Evolutionary conservation across 495 filamentous ascomycete species (phyloP), one percentile per base, ranked within the genome.

Genomic region (Penicillium samsonianum): DNA sequence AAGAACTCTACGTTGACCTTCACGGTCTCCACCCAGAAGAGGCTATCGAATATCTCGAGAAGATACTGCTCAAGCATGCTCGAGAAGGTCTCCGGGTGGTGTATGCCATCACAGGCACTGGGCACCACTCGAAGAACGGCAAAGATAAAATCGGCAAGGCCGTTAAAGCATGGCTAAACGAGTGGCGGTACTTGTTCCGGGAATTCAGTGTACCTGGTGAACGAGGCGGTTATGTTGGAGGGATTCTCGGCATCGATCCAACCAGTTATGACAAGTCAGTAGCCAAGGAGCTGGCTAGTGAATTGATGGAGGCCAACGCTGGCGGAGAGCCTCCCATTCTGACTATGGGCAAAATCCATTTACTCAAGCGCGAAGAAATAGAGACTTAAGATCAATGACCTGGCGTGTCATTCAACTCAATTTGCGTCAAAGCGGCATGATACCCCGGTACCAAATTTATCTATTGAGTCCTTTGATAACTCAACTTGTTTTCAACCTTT

Each of bases 91-190:
- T 75, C 43, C 80, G 82, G n/a, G 87, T 92, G 3, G 82, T 98
- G 28, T 99, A 98, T 64, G 92, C 91, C 45, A 98, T 98, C 65
- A 96, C 91, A 4, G 94, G 94, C 55, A 97, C 94, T 7, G 93
- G 93, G 10, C 95, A 99, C 65, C 95, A 98, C 68, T 96, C 91
- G 62, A 98, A 98, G 78, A 94, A 96, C 66, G 94, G 94, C 61
- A 98, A 97, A 72, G 95, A 99, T 70, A 99, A 99, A 73, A 88
- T 99, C 28, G 93, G 93, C 58, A 97, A 96, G 76, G 90, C 92
- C 8, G 84, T 99, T 60, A 86, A 93, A 50, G 81, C 78, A 42
- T 99, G 95, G 75, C 78, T 99, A 25, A 93, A 93, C 64, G 93
- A 98, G 65, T 96, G 92, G 92, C 87, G 89, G 57, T 98, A 96